Conservation (phyloP, 345 rosid genomes). For the Gynandropsis gynandra region DNA sequence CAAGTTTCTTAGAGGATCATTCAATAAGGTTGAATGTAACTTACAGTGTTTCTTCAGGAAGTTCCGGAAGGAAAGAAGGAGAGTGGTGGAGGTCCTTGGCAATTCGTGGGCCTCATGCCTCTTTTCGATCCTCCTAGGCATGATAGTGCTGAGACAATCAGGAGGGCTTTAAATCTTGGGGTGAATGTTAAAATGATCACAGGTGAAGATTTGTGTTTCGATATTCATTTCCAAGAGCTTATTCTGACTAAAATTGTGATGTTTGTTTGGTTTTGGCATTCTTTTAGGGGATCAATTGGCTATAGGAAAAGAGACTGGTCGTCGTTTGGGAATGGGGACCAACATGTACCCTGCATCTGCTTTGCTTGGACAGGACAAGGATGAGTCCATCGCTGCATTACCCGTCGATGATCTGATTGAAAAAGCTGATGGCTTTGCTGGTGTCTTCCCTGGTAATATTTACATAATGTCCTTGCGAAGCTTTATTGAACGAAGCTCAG, state of each 20-base stretch:
- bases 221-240: too few relatives aligned
- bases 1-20: too few relatives aligned
- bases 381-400: constrained; percentile 47
- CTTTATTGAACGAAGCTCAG: too few relatives aligned
- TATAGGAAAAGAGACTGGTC: constrained; percentile 60
- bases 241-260: too few relatives aligned
- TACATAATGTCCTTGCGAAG: too few relatives aligned
- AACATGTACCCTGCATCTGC: constrained; percentile 39
- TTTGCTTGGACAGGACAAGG: constrained; percentile 55
- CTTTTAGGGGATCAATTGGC: constrained; percentile 53
- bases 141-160: constrained; percentile 81
- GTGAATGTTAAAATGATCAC: constrained; percentile 74
- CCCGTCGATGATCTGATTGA: constrained; percentile 39
- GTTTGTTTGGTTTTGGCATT: too few relatives aligned
- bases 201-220: too few relatives aligned
- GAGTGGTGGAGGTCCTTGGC: constrained; percentile 79
- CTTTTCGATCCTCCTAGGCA: constrained; percentile 86
- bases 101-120: constrained; percentile 76
- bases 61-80: constrained; percentile 74
- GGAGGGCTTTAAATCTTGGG: constrained; percentile 74
- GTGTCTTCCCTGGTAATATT: constrained; percentile 58
- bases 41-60: constrained; percentile 42
- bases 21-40: not conserved
- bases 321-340: constrained; percentile 41
- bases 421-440: constrained; percentile 40